phyloP scores from a whole-genome alignment of 2,329 filamentous ascomycete species.

The Pezicula rhizophila region DNA sequence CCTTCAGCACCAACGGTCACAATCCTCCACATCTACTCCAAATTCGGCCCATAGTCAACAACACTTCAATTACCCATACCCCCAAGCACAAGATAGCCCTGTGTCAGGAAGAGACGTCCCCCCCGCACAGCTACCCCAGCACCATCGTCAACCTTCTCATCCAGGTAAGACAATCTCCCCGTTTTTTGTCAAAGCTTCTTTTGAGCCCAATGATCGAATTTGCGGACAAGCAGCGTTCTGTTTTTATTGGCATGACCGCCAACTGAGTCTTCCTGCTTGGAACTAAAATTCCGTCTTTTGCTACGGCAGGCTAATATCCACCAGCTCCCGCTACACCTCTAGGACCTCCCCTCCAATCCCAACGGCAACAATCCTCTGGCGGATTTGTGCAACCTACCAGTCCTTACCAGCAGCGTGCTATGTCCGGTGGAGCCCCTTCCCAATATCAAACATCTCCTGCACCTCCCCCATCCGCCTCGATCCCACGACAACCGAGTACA shows the following conservation, averaged over 20 bases:
- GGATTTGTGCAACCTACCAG: constrained; percentile 48
- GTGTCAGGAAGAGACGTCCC: constrained; percentile 17
- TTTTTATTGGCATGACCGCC: too few relatives aligned
- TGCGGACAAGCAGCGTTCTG: too few relatives aligned
- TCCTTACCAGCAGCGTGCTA: constrained; percentile 51
- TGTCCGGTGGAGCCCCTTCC: constrained; percentile 19
- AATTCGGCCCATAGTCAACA: constrained; percentile 56
- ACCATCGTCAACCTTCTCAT: constrained; percentile 22
- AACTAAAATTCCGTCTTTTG: too few relatives aligned
- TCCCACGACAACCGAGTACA: constrained; percentile 35
- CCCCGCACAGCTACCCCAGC: constrained; percentile 21
- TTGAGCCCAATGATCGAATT: too few relatives aligned
- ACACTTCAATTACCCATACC: constrained; percentile 43
- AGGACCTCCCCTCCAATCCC: constrained; percentile 41
- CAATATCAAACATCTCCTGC: constrained; percentile 27
- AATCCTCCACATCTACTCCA: constrained; percentile 56
- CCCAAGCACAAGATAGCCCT: constrained; percentile 44
- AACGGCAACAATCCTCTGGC: constrained; percentile 36
- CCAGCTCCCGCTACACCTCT: constrained; percentile 34
- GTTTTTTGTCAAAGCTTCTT: background rate
- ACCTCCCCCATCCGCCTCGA: constrained; percentile 30
- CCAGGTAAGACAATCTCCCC: constrained; percentile 21
- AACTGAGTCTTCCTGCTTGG: too few relatives aligned
- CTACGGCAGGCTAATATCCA: too few relatives aligned
- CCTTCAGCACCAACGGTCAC: constrained; percentile 42